Base-by-base conservation (phyloP, 129 eudicot species). In the sunflower (Helianthus annuus) region DNA sequence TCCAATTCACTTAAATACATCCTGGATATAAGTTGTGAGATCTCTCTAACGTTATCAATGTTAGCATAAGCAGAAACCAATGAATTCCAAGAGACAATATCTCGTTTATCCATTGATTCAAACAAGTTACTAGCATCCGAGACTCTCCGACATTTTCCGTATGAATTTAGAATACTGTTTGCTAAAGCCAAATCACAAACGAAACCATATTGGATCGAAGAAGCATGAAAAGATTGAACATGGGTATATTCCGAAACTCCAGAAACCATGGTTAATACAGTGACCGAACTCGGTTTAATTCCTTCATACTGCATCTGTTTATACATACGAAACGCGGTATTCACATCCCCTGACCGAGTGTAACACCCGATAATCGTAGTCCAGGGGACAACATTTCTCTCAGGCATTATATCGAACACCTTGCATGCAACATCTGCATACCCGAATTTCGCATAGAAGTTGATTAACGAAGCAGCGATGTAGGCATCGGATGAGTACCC, bases 1-100 rank as follows among this genome's bases (percentile, higher is more conserved):
- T 70, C 62, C 7, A 86, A 8, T 45, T 81, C 86, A 64, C 77
- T 89, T 10, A 55, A 15, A 69, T 46, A 81, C 99, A 95, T 88
- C 36, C 80, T 81, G 24, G 48, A 62, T 12, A 90, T 55, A 49
- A 90, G 83, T n/a, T 38, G 32, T 48, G 79, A 54, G 10, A 83
- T 83, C 72, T 84, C 87, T 36, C 45, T 19, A 13, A 79, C 36
- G 68, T 86, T 67, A 69, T 88, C 91, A 53, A 10, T 32, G 49
- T 77, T 40, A 27, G 90, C 87, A 83, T 86, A 95, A 14, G 80
- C 91, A 36, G 88, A 83, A 79, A 88, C 61, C 82, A 95, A 73
- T n/a, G 94, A 84, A 78, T 95, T 95, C 99, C 99, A 95, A 0
- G 99, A 88, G 48, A 90, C 88, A 29, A 79, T 49, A 78, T 95